Evolutionary conservation across 257 asterid species (phyloP), one percentile per base, ranked within the genome.

Genomic region (Lycium ferocissimum): DNA sequence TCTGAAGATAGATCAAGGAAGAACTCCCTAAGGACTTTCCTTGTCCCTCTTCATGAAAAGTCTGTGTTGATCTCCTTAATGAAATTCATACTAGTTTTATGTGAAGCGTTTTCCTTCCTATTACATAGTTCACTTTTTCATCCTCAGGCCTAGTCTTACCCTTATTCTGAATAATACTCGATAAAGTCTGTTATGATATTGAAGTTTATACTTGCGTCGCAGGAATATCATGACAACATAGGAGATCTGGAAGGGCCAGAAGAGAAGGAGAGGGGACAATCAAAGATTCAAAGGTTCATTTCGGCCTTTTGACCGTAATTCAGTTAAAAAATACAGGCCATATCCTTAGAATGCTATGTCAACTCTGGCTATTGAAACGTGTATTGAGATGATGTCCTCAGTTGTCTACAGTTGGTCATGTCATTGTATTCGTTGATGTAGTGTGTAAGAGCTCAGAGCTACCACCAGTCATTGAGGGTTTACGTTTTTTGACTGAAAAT

Each of bases 231-330:
- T 35, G 98, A 94, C 92, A 91, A 94, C 81, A 94, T 95, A 22
- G 99, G 99, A 17, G 99, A 97, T 88, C 94, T 95, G 81, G 98
- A 92, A 53, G 99, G 99, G 13, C 98, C 98, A 35, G 99, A 97
- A 88, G 98, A 97, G 96, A 97, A 89, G 87, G 99, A 97, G 86
- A 94, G 96, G 86, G 93, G 93, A 18, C 98, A 92, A 80, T 86
- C 96, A 5, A 97, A 91, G 90, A 89, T 94, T 87, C 89, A 89
- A 56, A 95, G 87, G 82, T 97, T 97, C 88, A 91, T 97, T 56
- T 88, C 96, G 1, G 94, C 98, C 43, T 86, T 96, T 84, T 91
- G 85, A 76, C 13, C 65, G 14, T 53, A 17, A 53, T 76, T 0
- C 3, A 6, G 45, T 49, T 53, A 1, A 76, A 7, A 9, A 51